Conservation (phyloP, 352 stramenopile genomes). For the Pythium pectinolyticum region DNA sequence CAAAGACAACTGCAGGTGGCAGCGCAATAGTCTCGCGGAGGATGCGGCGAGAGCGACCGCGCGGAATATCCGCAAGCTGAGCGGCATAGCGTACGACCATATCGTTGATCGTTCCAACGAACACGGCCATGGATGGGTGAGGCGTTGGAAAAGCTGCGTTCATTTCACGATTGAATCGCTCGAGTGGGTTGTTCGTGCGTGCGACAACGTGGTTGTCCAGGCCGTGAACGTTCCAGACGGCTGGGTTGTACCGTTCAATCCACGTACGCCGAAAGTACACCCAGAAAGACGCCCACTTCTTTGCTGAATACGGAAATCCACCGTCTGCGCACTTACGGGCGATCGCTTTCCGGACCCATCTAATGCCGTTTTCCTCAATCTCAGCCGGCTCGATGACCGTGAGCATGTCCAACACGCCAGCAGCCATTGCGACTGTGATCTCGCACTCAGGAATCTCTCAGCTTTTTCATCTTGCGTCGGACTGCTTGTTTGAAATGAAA, state of each 20-base stretch:
- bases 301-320: background rate
- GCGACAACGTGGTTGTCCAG: background rate
- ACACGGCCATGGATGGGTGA: background rate
- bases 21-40: background rate
- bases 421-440: background rate
- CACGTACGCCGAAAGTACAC: background rate
- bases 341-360: background rate
- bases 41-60: background rate
- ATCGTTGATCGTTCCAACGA: constrained; percentile 1
- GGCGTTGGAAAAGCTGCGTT: constrained; percentile 1
- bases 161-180: constrained; percentile 3
- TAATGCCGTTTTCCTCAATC: background rate
- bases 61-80: background rate
- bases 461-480: background rate
- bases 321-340: background rate
- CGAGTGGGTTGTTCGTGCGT: constrained; percentile 14
- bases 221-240: constrained; percentile 5
- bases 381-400: constrained; percentile 5
- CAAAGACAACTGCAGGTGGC: background rate
- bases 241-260: background rate
- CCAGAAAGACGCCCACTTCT: background rate
- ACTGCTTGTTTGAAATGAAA: constrained; percentile 29
- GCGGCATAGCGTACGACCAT: background rate
- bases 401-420: constrained; percentile 9
- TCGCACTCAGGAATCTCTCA: constrained; percentile 5